These are phyloP conservation scores for Sclerotinia glacialis DNA, from an alignment of 2,329 filamentous ascomycete species.

Conservation along the genomic window DNA sequence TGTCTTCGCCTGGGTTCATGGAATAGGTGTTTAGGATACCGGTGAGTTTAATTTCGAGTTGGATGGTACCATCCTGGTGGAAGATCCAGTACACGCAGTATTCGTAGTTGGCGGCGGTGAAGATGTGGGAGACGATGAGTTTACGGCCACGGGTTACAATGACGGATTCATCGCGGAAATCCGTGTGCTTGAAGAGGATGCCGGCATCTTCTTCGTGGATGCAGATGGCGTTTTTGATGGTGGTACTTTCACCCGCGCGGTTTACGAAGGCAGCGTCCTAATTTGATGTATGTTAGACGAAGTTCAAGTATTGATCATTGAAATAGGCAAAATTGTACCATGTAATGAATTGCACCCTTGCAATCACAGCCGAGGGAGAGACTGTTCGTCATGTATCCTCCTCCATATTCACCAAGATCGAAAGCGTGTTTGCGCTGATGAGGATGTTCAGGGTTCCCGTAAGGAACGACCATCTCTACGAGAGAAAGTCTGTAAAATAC, in stretches of 20 bases:
- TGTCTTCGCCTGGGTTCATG: constrained; percentile 76
- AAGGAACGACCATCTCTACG: constrained; percentile 92
- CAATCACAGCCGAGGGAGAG: constrained; percentile 77
- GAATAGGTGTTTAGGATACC: constrained; percentile 91
- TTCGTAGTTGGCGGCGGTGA: constrained; percentile 95
- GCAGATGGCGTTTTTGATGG: constrained; percentile 91
- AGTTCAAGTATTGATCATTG: not conserved
- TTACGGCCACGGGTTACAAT: constrained; percentile 85
- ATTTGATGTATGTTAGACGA: not conserved
- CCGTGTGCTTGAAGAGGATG: constrained; percentile 90
- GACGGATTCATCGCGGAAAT: constrained; percentile 85
- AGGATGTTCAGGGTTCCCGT: constrained; percentile 76
- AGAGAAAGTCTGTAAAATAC: constrained; percentile 88
- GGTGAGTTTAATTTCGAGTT: constrained; percentile 87
- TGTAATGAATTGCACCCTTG: constrained; percentile 87
- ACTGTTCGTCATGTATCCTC: constrained; percentile 80
- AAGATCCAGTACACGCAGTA: constrained; percentile 88
- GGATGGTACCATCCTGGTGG: constrained; percentile 87
- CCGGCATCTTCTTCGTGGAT: constrained; percentile 93
- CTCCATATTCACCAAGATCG: constrained; percentile 77
- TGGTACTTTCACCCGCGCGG: constrained; percentile 67
- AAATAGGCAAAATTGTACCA: constrained; percentile 45
- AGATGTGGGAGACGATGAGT: constrained; percentile 84
- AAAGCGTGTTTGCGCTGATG: constrained; percentile 82
- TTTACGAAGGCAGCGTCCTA: constrained; percentile 74